Evolutionary conservation across 305 asterid genomes (phyloP), one percentile per base, ranked within the genome.

Genomic region (Fraxinus dipetala): DNA sequence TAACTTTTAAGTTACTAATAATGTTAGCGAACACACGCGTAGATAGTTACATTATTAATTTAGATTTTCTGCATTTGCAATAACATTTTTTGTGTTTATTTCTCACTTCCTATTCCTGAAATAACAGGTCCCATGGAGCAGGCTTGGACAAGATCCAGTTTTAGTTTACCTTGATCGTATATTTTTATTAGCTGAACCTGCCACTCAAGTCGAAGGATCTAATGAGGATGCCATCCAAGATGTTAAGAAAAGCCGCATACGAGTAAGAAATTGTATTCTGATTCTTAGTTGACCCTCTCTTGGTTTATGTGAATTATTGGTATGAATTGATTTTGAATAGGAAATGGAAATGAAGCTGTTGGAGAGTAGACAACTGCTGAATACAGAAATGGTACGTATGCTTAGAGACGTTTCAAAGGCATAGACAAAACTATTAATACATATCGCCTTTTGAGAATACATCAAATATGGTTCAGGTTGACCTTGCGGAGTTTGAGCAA

Each of bases 141-240:
- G 96, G 93, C 98, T 96, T 85, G 99, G 99, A 82, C 98, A 96
- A 80, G 99, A 94, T 83, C 98, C 99, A 35, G 99, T 96, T 87
- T 54, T 94, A 78, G 99, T 96, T 85, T 91, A 88, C 88, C 87
- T 96, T 89, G 99, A 96, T 88, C 94, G 92, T 82, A 96, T 96
- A 43, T 96, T 89, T 82, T 87, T 96, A 85, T 86, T 96, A 80
- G 99, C 99, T 74, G 99, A 96, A 90, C 99, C 99, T 85, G 97
- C 98, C 83, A 96, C 99, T 69, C 91, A 89, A 87, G 97, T 96
- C 78, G 98, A 96, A 89, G 98, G 98, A 81, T 91, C 96, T 84
- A 91, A 88, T 78, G 98, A 94, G 92, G 99, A 96, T 91, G 93
- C 98, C 73, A 80, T 96, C 84, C 99, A 94, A 91, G 99, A 93